A percentile compares a stretch with the other conserved stretches of the same genome.
phyloP scores from a whole-genome alignment of 441 rosid genomes.

The Bruguiera hainesii region DNA sequence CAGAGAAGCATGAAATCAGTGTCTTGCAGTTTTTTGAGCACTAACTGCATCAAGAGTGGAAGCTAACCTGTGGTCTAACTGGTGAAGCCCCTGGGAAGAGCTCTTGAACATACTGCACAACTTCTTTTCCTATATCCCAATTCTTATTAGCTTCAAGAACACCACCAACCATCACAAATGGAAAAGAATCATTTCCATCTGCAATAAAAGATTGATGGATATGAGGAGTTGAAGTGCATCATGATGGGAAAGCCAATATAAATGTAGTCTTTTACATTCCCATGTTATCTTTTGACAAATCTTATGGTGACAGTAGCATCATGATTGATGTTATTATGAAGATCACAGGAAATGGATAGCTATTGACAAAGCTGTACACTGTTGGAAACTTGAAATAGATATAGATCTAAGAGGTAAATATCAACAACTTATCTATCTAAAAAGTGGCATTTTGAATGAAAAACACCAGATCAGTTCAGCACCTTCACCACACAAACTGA shows the following conservation, averaged over 20 bases:
- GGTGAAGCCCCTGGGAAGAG: conserved; percentile 49
- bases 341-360: too few relatives aligned
- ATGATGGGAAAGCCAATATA: background rate
- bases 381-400: too few relatives aligned
- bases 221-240: background rate
- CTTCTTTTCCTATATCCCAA: conserved; percentile 70
- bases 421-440: background rate
- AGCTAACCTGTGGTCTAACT: conserved; percentile 52
- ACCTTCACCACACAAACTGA: conserved; percentile 60
- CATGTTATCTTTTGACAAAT: too few relatives aligned
- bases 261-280: background rate
- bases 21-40: background rate
- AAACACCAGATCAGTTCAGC: background rate
- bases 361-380: too few relatives aligned
- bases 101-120: conserved; percentile 39
- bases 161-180: conserved; percentile 74
- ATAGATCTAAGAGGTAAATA: too few relatives aligned
- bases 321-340: too few relatives aligned
- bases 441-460: background rate
- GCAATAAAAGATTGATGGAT: conserved; percentile 16
- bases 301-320: too few relatives aligned
- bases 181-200: conserved; percentile 53
- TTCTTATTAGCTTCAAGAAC: conserved; percentile 55
- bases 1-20: conserved; percentile 6
- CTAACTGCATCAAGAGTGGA: background rate